Evolutionary conservation across 83 land plant genomes (phyloP).

Genomic region (Thuja plicata): DNA sequence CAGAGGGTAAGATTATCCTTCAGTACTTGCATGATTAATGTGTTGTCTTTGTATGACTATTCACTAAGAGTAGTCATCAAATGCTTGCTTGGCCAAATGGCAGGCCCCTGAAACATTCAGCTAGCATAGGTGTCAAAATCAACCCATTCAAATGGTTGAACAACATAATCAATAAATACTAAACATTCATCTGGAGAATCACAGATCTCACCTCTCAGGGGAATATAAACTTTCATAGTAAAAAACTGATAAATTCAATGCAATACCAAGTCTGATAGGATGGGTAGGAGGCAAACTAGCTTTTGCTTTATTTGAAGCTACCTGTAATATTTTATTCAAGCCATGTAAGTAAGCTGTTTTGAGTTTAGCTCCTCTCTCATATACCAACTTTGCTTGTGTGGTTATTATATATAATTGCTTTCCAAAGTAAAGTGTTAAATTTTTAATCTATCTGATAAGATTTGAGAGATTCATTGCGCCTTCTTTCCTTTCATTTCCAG

Average conservation of each 20-base stretch:
- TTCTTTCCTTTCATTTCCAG: constrained; percentile 51
- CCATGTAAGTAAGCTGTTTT: neutral
- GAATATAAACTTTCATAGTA: constrained; percentile 49
- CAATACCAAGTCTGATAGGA: constrained; percentile 51
- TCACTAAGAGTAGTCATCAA: constrained; percentile 33
- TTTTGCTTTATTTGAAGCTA: constrained; percentile 47
- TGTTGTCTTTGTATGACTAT: constrained; percentile 36
- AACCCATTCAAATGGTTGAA: neutral
- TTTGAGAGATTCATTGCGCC: constrained; percentile 45
- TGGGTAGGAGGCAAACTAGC: constrained; percentile 49
- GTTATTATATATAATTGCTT: neutral
- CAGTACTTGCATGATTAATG: constrained; percentile 33
- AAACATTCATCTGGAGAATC: neutral
- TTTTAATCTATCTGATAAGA: constrained; percentile 39
- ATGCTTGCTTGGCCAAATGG: constrained; percentile 33
- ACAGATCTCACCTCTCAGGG: constrained; percentile 34
- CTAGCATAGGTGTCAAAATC: neutral
- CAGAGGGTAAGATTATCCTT: constrained; percentile 34
- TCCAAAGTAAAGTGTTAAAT: neutral
- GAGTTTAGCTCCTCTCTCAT: neutral
- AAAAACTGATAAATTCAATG: constrained; percentile 47
- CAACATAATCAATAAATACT: neutral
- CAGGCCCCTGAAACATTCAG: constrained; percentile 22
- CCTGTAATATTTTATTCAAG: constrained; percentile 22
- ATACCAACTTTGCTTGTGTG: too few species aligned